These are phyloP conservation scores for Myxozyma nipponensis DNA, from an alignment of 805 yeast genomes.

Conservation along the genomic window DNA sequence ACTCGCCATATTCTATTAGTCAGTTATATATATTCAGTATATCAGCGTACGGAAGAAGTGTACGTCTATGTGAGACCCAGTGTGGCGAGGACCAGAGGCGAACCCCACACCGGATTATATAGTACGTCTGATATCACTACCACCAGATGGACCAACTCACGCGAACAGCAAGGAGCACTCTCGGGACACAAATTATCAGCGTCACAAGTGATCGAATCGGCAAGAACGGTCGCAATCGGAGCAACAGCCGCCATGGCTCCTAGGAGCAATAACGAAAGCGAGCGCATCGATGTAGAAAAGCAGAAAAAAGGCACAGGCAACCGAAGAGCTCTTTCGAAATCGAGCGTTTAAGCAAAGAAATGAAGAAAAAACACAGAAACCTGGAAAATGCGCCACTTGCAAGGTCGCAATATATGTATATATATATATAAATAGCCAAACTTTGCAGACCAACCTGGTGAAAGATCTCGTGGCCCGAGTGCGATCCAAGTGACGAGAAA, in stretches of 20 bases:
- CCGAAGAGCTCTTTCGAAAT: not conserved
- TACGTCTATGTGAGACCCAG: no score
- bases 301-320: not conserved
- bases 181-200: constrained; percentile 64
- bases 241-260: not conserved
- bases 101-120: not conserved
- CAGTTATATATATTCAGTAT: not conserved
- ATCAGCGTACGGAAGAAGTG: no score
- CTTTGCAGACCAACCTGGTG: not conserved
- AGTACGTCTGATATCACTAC: no score
- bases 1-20: constrained; percentile 54
- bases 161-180: constrained; percentile 78
- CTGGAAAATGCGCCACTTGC: not conserved
- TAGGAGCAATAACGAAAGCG: not conserved
- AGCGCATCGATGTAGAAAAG: not conserved
- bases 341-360: not conserved
- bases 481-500: no score
- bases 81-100: no score
- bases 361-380: not conserved
- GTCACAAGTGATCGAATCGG: constrained; percentile 46
- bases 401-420: not conserved
- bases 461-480: not conserved
- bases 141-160: constrained; percentile 7
- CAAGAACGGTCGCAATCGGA: constrained; percentile 27
- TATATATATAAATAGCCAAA: not conserved